A percentile compares a stretch with the other conserved stretches of the same genome.
Evolutionary conservation across 2,329 filamentous ascomycete genomes (phyloP).

Genomic region (Alternaria incomplexa): DNA sequence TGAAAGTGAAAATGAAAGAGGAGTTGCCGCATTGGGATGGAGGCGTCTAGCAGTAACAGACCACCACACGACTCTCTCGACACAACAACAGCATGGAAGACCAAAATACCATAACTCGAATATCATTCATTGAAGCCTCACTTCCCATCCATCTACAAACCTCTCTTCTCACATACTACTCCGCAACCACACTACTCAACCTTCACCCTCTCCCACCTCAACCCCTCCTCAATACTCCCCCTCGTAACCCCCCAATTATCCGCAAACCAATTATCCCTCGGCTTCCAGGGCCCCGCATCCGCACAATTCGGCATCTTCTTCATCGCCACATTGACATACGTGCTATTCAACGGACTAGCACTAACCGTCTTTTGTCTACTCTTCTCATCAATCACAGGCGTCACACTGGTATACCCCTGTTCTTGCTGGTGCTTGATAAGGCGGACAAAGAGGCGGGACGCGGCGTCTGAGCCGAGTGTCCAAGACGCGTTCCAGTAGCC

Average conservation of each 20-base stretch:
- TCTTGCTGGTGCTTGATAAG: conserved; percentile 59
- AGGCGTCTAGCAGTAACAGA: not conserved
- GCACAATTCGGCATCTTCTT: conserved; percentile 56
- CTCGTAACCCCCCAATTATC: conserved; percentile 53
- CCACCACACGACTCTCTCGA: not conserved
- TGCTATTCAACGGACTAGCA: conserved; percentile 56
- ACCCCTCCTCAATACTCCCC: conserved; percentile 50
- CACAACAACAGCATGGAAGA: accelerated
- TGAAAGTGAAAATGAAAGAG: not conserved
- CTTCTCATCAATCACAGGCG: conserved; percentile 52
- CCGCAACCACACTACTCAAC: not conserved
- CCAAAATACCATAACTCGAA: not conserved
- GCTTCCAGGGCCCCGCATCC: conserved; percentile 51
- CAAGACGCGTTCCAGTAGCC: conserved; percentile 68
- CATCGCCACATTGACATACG: conserved; percentile 57
- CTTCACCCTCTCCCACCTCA: conserved; percentile 42
- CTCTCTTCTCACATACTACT: not conserved
- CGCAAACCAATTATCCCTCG: conserved; percentile 52
- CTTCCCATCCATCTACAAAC: not conserved
- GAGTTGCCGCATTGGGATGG: not conserved
- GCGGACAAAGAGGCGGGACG: conserved; percentile 57
- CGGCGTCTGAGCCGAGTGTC: conserved; percentile 67
- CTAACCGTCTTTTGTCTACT: conserved; percentile 48
- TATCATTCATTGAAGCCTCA: not conserved
- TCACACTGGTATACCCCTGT: conserved; percentile 51